phyloP scores from a whole-genome alignment of 805 yeast genomes.

The Candida broadrunensis region DNA sequence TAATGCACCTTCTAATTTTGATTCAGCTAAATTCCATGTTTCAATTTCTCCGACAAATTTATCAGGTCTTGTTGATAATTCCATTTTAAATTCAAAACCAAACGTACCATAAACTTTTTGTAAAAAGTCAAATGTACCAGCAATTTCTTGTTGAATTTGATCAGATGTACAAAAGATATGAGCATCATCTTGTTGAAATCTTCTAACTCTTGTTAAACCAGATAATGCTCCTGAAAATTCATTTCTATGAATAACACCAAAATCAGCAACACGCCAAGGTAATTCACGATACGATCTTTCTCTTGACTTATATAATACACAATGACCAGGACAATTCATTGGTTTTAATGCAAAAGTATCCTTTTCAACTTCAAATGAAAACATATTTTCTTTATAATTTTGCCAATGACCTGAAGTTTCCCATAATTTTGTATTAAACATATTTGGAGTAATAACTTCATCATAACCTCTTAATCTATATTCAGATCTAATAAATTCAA shows the following conservation, averaged over 20 bases:
- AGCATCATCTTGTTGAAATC: constrained; percentile 99
- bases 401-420: constrained; percentile 99
- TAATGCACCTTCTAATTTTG: constrained; percentile 76
- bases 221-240: constrained; percentile 95
- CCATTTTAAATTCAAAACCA: constrained; percentile 95
- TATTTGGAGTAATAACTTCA: constrained; percentile 98
- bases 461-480: constrained; percentile 94
- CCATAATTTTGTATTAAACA: constrained; percentile 97
- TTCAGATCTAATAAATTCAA: constrained; percentile 75
- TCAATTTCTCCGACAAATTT: constrained; percentile 91
- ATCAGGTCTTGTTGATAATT: constrained; percentile 95
- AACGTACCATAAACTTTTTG: constrained; percentile 83
- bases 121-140: constrained; percentile 81
- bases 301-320: constrained; percentile 85
- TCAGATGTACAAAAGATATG: constrained; percentile 94
- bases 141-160: constrained; percentile 85
- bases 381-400: constrained; percentile 97
- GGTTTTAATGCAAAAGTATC: constrained; percentile 94
- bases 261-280: constrained; percentile 99
- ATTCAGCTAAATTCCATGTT: constrained; percentile 92
- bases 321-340: constrained; percentile 91
- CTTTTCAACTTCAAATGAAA: constrained; percentile 93
- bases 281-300: constrained; percentile 95
- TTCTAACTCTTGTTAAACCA: constrained; percentile 89
- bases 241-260: constrained; percentile 95